A percentile compares a stretch with the other conserved stretches of the same genome.
Evolutionary conservation across 306 rosid species (phyloP).

Genomic region (Amphicarpaea edgeworthii): DNA sequence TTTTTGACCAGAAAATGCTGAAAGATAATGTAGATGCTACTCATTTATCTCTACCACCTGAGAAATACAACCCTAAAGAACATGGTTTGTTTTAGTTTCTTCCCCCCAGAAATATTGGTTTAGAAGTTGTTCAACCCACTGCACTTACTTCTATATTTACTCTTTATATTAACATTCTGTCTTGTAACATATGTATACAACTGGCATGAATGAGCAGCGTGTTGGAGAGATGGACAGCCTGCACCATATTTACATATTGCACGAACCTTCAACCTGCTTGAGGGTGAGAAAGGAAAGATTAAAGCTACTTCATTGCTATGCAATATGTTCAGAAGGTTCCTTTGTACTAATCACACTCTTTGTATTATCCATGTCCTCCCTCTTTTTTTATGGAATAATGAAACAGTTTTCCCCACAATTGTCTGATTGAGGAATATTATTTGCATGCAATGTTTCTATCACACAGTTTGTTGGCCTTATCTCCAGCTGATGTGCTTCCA

Average conservation of each 20-base stretch:
- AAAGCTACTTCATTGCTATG: conserved; percentile 88
- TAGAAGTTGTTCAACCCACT: conserved; percentile 43
- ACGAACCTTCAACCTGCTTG: conserved; percentile 81
- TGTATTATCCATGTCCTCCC: conserved; percentile 6
- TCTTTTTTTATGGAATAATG: conserved; percentile 33
- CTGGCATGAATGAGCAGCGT: conserved; percentile 63
- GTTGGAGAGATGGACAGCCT: conserved; percentile 81
- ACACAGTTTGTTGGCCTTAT: conserved; percentile 81
- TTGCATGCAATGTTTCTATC: conserved; percentile 44
- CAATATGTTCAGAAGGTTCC: conserved; percentile 95
- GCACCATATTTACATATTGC: conserved; percentile 96
- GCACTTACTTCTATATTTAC: conserved; percentile 23
- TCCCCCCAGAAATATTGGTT: not conserved
- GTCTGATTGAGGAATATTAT: conserved; percentile 45
- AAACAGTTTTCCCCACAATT: conserved; percentile 29
- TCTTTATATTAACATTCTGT: conserved; percentile 39
- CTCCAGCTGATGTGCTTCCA: conserved; percentile 87
- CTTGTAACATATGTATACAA: conserved; percentile 44
- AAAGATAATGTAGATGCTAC: conserved; percentile 57
- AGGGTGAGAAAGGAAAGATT: conserved; percentile 86
- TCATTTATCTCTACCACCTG: conserved; percentile 68
- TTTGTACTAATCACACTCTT: conserved; percentile 35
- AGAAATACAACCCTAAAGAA: conserved; percentile 75
- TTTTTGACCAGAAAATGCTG: conserved; percentile 50
- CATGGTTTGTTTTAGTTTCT: conserved; percentile 68